These are phyloP conservation scores for Pseudonectria foliicola DNA, from an alignment of 2,329 filamentous ascomycete species.

Conservation along the genomic window DNA sequence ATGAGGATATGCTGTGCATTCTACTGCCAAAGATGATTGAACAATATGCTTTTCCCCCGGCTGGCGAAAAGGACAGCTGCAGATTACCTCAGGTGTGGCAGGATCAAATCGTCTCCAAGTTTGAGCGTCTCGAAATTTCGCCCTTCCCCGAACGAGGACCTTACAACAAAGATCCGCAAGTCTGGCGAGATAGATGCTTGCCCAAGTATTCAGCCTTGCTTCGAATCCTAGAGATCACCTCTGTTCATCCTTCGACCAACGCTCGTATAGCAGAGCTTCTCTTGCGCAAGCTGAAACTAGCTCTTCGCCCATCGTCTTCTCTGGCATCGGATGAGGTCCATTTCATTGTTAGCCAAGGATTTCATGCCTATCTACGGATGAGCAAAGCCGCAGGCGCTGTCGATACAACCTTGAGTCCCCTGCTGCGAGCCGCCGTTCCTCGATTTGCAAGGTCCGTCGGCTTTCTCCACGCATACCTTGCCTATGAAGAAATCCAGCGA, in stretches of 20 bases:
- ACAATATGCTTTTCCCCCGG: slow-evolving; percentile 45
- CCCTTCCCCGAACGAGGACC: slow-evolving; percentile 58
- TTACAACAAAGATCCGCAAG: slow-evolving; percentile 54
- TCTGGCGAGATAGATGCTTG: slow-evolving; percentile 56
- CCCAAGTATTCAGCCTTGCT: slow-evolving; percentile 63
- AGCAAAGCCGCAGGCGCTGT: slow-evolving; percentile 50
- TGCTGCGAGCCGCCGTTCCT: slow-evolving; percentile 59
- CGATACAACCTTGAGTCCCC: slow-evolving; percentile 55
- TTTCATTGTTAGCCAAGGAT: slow-evolving; percentile 69
- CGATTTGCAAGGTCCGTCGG: slow-evolving; percentile 57
- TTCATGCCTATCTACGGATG: slow-evolving; percentile 64
- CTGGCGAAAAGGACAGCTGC: slow-evolving; percentile 46
- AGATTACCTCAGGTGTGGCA: slow-evolving; percentile 62
- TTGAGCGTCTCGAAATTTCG: slow-evolving; percentile 56
- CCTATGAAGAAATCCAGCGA: slow-evolving; percentile 41
- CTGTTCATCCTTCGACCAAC: slow-evolving; percentile 59
- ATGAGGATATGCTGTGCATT: slow-evolving; percentile 63
- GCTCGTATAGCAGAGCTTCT: slow-evolving; percentile 60
- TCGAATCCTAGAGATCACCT: slow-evolving; percentile 53
- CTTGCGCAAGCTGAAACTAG: slow-evolving; percentile 58
- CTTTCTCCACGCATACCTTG: slow-evolving; percentile 57
- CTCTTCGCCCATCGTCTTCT: slow-evolving; percentile 53
- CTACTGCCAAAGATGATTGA: slow-evolving; percentile 59
- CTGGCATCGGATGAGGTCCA: slow-evolving; percentile 56
- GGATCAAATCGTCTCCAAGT: slow-evolving; percentile 62